Conservation (phyloP, 2,329 filamentous ascomycete species). For the Aspergillus sp. region DNA sequence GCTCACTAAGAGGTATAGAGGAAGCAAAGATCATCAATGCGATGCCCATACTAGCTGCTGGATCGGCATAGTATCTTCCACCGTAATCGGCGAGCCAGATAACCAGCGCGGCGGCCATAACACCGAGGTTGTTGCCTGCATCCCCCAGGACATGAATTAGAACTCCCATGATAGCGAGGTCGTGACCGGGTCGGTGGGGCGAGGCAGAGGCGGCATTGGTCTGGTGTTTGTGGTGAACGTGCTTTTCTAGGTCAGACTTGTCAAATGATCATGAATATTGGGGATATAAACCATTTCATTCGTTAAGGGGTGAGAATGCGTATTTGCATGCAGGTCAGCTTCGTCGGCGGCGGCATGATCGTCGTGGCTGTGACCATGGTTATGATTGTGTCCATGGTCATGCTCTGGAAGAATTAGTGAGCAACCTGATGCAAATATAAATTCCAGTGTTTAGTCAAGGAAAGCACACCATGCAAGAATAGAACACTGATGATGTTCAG, state of each 20-base stretch:
- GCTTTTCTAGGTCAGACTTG: background rate
- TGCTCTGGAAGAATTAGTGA: constrained; percentile 1
- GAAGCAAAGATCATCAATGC: constrained; percentile 70
- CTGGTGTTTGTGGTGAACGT: constrained; percentile 4
- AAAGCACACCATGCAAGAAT: constrained; percentile 60
- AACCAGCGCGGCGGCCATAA: constrained; percentile 67
- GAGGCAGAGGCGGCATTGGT: constrained; percentile 14
- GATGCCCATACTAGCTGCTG: constrained; percentile 67
- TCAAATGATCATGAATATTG: no score
- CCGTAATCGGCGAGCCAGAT: constrained; percentile 65
- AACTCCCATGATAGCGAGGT: constrained; percentile 69
- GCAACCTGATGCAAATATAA: background rate
- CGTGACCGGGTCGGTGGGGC: constrained; percentile 62
- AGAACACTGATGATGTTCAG: constrained; percentile 67
- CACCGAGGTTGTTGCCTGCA: constrained; percentile 72
- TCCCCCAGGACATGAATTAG: constrained; percentile 71
- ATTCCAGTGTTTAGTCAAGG: background rate
- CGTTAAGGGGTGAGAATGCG: background rate
- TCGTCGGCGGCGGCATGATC: background rate
- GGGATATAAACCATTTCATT: background rate
- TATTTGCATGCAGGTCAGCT: background rate
- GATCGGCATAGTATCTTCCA: constrained; percentile 69
- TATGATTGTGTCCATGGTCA: constrained; percentile 1
- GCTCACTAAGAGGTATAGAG: constrained; percentile 41
- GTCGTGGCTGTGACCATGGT: background rate